phyloP scores from a whole-genome alignment of 257 asterid genomes.

The Solanum arcanum region DNA sequence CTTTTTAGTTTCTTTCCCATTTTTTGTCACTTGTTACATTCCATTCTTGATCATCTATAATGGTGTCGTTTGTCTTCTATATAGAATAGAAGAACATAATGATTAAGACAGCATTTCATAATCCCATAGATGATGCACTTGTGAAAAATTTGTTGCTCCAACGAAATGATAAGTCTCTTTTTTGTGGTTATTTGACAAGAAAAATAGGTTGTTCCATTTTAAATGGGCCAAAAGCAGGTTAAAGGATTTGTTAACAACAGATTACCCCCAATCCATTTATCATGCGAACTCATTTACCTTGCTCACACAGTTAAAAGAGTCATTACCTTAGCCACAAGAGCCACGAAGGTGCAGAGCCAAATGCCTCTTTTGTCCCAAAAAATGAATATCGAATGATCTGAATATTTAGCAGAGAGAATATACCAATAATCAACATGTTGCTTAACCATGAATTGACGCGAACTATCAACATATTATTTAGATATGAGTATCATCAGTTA shows the following conservation, averaged over 20 bases:
- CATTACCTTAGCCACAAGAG: conserved; percentile 69
- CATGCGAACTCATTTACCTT: background rate
- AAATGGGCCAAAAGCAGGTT: background rate
- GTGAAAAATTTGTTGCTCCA: background rate
- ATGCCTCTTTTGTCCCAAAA: conserved; percentile 75
- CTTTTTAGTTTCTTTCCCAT: background rate
- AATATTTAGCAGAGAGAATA: background rate
- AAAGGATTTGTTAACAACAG: background rate
- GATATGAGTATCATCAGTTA: background rate
- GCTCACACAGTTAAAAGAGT: background rate
- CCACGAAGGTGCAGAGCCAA: conserved; percentile 77
- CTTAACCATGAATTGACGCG: background rate
- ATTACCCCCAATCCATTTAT: background rate
- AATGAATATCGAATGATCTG: conserved; percentile 67
- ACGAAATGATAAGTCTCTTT: background rate
- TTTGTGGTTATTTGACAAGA: background rate
- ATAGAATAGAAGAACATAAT: background rate
- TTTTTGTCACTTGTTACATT: background rate
- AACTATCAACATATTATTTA: background rate
- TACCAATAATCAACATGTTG: background rate
- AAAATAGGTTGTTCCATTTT: background rate
- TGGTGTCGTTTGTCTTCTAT: background rate
- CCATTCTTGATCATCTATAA: background rate
- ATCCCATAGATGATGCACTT: background rate
- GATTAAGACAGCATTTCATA: background rate